Evolutionary conservation across 768 basidiomycete species (phyloP), one percentile per base, ranked within the genome.

Genomic region (Peribolospora kevripleyi): DNA sequence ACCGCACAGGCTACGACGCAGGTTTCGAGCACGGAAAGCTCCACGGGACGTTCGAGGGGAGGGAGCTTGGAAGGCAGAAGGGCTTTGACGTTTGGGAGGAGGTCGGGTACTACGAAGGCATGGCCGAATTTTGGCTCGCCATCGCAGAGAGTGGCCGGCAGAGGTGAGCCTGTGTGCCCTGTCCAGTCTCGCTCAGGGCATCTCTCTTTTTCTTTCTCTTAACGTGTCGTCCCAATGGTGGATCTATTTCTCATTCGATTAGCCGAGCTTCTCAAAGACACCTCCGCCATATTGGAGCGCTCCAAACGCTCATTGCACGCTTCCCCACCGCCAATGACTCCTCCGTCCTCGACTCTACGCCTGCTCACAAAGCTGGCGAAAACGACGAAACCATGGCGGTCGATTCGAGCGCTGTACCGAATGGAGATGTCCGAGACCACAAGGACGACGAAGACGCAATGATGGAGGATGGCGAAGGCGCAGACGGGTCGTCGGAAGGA

Each of bases 41-140:
- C 5, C 88, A 91, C 61, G 88, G 91, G 2, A 68, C 84, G 37
- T 85, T 87, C 58, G 87, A 98, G 66, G 91, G 91, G 7, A 74
- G 87, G 10, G 81, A 82, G 0, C 73, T 95, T 13, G 91, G 88
- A 2, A 74, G 79, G 54, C 81, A 86, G 61, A 88, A 91, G 61
- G 84, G 83, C 0, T 95, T 80, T 66, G 88, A 91, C 68, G 79
- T 93, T 68, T 95, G 88, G 87, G 90, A 95, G 66, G 91, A 98
- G 66, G 74, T 98, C 9, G 88, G 84, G 2, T 95, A 80, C 62
- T 90, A 90, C 65, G 76, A 90, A 61, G 91, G 88, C 5, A 81
- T 82, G 61, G 85, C 85, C 3, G 58, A 62, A 54, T 75, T 78
- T 54, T 93, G 84, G 84, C 66, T 70, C 57, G 70, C 71, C 2